Base-by-base conservation (phyloP, 768 basidiomycete species). In the Collybiopsis confluens region DNA sequence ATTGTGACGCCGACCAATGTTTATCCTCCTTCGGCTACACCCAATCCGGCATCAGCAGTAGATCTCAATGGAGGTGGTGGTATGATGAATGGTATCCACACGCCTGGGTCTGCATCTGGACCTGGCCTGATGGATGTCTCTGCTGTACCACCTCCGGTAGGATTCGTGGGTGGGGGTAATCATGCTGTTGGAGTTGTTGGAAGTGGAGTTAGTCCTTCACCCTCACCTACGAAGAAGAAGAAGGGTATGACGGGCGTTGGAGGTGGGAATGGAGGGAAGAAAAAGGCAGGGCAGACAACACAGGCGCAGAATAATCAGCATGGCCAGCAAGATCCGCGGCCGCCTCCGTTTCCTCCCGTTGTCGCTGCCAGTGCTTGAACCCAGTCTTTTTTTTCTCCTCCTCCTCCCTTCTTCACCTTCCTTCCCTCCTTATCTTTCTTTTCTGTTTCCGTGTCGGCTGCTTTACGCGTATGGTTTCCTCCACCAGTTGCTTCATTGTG, bases 191-290 rank as follows among this genome's bases (percentile, higher is more conserved):
- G n/a, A n/a, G n/a, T n/a, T n/a, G n/a, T n/a, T n/a, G n/a, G n/a
- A n/a, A n/a, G n/a, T n/a, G 38, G n/a, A 18, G 21, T 30, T 33
- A 49, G 59, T n/a, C 36, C 64, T 33, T 45, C 58, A 21, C 56
- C 66, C 15, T 52, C n/a, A n/a, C n/a, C 62, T 47, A 74, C 75
- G 66, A 78, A 77, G 68, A 78, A 77, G 73, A 78, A 77, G 67
- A 73, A 71, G 52, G 68, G 64, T 27, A 66, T 55, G 62, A 65
- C 59, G 45, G 75, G 72, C 7, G 70, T 74, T 37, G 77, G 75
- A 30, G 65, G 70, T 27, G 76, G 74, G 41, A 75, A 73, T 62
- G 76, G 75, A 55, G 65, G 73, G 57, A 79, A 80, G 72, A 78
- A 70, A 54, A 51, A 55, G 46, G 56, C 48, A 15, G 64, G 51